Percentiles rank a stretch among this genome's conserved stretches.
Evolutionary conservation across 2,329 filamentous ascomycete species (phyloP).

Genomic region (Colletotrichum sansevieriae): DNA sequence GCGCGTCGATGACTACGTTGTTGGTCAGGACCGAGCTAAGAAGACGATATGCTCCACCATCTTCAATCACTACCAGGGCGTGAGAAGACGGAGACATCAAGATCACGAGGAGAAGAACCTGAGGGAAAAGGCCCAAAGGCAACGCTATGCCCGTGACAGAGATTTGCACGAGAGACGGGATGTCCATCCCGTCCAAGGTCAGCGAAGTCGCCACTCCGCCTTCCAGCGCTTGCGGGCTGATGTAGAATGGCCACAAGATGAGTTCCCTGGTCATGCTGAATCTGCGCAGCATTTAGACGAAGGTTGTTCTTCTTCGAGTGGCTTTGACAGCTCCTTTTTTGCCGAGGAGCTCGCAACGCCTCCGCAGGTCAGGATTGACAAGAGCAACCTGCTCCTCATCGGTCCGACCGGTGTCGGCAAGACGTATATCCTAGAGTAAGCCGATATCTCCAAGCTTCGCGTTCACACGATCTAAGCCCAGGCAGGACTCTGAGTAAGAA

Average conservation of each 20-base stretch:
- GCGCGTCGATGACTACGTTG: constrained; percentile 94
- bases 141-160: constrained; percentile 78
- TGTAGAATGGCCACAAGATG: constrained; percentile 59
- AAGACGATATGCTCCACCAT: constrained; percentile 93
- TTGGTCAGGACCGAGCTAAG: constrained; percentile 94
- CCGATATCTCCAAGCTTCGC: not conserved
- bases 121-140: constrained; percentile 76
- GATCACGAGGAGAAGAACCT: constrained; percentile 73
- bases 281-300: constrained; percentile 59
- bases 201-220: constrained; percentile 49
- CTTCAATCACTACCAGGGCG: constrained; percentile 95
- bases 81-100: constrained; percentile 82
- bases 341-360: constrained; percentile 60
- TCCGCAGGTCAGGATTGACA: constrained; percentile 82
- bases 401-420: constrained; percentile 97
- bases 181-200: constrained; percentile 84
- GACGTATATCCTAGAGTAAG: constrained; percentile 86
- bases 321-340: constrained; percentile 60
- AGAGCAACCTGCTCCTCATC: constrained; percentile 92
- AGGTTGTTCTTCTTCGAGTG: constrained; percentile 36
- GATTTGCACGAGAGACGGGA: constrained; percentile 68
- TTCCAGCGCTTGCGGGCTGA: constrained; percentile 51
- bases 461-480: constrained; percentile 42
- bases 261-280: constrained; percentile 66
- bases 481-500: constrained; percentile 87